These are phyloP conservation scores for Geotrichum restrictum DNA, from an alignment of 1,139 yeast species.

Conservation along the genomic window DNA sequence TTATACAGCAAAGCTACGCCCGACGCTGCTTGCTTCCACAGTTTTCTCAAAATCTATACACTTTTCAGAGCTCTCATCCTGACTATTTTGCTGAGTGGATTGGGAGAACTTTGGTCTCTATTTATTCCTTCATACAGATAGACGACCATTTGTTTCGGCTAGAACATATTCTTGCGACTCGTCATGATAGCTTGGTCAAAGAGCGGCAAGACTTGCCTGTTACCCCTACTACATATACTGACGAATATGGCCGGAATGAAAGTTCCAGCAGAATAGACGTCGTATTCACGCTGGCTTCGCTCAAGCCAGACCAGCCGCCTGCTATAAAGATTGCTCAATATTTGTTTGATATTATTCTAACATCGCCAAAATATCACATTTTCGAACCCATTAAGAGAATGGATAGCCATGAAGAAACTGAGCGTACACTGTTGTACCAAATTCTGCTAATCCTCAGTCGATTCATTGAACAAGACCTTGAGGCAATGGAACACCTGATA, in stretches of 20 bases:
- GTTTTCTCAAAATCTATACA: slow-evolving; percentile 46
- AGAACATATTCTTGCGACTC: slow-evolving; percentile 53
- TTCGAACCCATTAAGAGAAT: slow-evolving; percentile 51
- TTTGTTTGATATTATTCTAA: slow-evolving; percentile 46
- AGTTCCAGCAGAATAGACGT: slow-evolving; percentile 49
- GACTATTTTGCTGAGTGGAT: slow-evolving; percentile 52
- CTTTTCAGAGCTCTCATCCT: slow-evolving; percentile 36
- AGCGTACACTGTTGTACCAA: slow-evolving; percentile 56
- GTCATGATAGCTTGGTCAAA: slow-evolving; percentile 42
- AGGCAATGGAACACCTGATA: slow-evolving; percentile 29
- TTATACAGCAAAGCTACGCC: slow-evolving; percentile 48
- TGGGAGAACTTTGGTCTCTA: slow-evolving; percentile 47
- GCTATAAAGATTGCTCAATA: slow-evolving; percentile 44
- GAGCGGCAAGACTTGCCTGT: slow-evolving; percentile 14
- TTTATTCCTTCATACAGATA: slow-evolving; percentile 52
- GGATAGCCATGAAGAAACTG: slow-evolving; percentile 67
- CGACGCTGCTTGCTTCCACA: slow-evolving; percentile 69
- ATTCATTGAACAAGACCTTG: slow-evolving; percentile 36
- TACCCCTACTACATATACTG: slow-evolving; percentile 42
- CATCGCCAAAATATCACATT: slow-evolving; percentile 45
- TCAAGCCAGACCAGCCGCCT: slow-evolving; percentile 42
- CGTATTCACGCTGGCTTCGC: slow-evolving; percentile 32
- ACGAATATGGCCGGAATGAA: slow-evolving; percentile 61
- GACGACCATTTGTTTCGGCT: slow-evolving; percentile 55
- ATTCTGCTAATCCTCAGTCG: slow-evolving; percentile 41